Evolutionary conservation across 129 eudicot species (phyloP).

Genomic region (Kitagawia praeruptora): DNA sequence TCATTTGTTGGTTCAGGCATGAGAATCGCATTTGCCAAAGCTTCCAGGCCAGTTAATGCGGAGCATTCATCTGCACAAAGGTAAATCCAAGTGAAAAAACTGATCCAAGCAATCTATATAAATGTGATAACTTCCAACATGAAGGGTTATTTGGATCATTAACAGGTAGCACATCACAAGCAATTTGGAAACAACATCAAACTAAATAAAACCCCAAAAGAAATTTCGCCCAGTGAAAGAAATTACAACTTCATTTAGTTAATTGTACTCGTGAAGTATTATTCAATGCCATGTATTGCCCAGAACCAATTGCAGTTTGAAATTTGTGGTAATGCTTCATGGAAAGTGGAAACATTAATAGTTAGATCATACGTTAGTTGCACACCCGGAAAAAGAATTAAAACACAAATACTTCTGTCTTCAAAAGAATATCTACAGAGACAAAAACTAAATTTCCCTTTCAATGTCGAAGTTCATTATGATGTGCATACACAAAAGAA

Average conservation of each 20-base stretch:
- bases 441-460: background rate
- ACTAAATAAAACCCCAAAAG: background rate
- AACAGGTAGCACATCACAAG: background rate
- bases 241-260: background rate
- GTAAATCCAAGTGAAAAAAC: background rate
- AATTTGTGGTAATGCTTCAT: background rate
- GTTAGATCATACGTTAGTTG: background rate
- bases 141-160: background rate
- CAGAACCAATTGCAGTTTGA: background rate
- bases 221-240: background rate
- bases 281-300: background rate
- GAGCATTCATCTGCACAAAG: slow-evolving; percentile 35
- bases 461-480: background rate
- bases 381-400: background rate
- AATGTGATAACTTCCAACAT: background rate
- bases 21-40: slow-evolving; percentile 47
- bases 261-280: background rate
- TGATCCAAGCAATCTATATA: slow-evolving; percentile 1
- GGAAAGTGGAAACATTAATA: background rate
- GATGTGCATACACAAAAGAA: background rate
- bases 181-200: background rate
- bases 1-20: slow-evolving; percentile 26
- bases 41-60: slow-evolving; percentile 46
- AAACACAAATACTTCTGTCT: background rate
- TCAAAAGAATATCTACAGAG: background rate